Percentiles rank a stretch among this genome's conserved stretches.
Evolutionary conservation across 805 yeast genomes (phyloP).

Genomic region (Lipomyces spencermartinsiae): DNA sequence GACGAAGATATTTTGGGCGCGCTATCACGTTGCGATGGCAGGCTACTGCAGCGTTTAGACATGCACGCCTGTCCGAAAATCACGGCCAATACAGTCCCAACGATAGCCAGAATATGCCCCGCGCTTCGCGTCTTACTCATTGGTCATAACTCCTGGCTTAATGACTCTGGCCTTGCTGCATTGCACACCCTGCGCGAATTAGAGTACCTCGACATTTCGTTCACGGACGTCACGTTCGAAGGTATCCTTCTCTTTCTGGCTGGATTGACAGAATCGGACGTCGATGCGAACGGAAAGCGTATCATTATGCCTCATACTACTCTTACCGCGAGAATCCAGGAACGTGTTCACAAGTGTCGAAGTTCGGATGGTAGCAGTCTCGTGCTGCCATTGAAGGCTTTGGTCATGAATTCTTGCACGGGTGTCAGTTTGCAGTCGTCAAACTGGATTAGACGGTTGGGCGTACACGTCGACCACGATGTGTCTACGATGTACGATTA

Average conservation of each 20-base stretch:
- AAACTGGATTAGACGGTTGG: constrained; percentile 22
- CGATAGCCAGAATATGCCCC: constrained; percentile 17
- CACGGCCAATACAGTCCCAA: background rate
- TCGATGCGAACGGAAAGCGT: constrained; percentile 11
- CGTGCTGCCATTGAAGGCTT: constrained; percentile 1
- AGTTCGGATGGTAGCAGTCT: background rate
- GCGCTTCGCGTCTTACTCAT: constrained; percentile 8
- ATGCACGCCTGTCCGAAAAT: constrained; percentile 18
- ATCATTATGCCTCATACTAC: background rate
- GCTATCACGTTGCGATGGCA: constrained; percentile 15
- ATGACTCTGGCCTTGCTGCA: constrained; percentile 4
- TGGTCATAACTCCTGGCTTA: constrained; percentile 20
- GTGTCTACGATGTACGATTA: constrained; percentile 17
- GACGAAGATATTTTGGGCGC: constrained; percentile 9
- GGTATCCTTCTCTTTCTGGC: constrained; percentile 14
- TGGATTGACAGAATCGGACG: constrained; percentile 14
- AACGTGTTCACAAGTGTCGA: background rate
- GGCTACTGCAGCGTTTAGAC: constrained; percentile 7
- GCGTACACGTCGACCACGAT: constrained; percentile 20
- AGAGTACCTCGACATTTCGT: constrained; percentile 21
- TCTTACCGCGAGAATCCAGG: constrained; percentile 7
- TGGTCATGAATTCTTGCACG: constrained; percentile 18
- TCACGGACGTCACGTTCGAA: constrained; percentile 7
- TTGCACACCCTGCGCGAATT: constrained; percentile 6
- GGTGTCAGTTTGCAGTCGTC: constrained; percentile 12